Evolutionary conservation across 768 basidiomycete genomes (phyloP), one percentile per base, ranked within the genome.

Genomic region (Ramaria sp.): DNA sequence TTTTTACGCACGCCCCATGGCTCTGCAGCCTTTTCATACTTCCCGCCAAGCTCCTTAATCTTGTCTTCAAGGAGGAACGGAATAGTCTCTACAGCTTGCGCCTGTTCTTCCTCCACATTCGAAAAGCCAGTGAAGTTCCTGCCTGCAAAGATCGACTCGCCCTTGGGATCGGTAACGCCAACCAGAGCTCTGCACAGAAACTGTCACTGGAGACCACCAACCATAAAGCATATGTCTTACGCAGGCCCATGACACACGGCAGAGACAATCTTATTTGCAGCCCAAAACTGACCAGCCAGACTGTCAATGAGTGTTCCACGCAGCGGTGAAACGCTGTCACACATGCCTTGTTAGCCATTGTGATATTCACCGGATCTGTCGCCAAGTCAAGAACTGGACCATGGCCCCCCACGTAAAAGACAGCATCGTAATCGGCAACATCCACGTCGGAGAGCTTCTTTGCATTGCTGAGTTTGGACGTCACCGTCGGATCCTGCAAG

Each of bases 191-290:
- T 71, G 59, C 42, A 53, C 39, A 34, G 11, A 15, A 49, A 17
- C 24, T 30, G 45, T 37, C 34, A 37, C 3, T 10, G 13, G 4
- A 37, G 9, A 13, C 13, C 34, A 10, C 34, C 9, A 13, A 33
- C 19, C 37, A 54, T 11, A 11, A 37, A 10, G 15, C n/a, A 73
- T 51, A 15, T 54, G 60, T 7, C 80, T 65, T 61, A 84, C 77
- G 79, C 85, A 52, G 88, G 80, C 15, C 88, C 89, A 69, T 91
- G 89, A 73, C 89, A 91, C 24, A 91, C 87, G 3, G 86, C 86
- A 3, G 81, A 63, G 7, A 81, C 78, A 59, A 84, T 69, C 70
- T 88, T 90, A 46, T 80, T 82, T 10, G 75, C 67, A 53, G 76
- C 75, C 71, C 78, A 89, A 69, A 89, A 84, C 83, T 87, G 56